Base-by-base conservation (phyloP, 163 green algal species). In the Scenedesmus sp. region DNA sequence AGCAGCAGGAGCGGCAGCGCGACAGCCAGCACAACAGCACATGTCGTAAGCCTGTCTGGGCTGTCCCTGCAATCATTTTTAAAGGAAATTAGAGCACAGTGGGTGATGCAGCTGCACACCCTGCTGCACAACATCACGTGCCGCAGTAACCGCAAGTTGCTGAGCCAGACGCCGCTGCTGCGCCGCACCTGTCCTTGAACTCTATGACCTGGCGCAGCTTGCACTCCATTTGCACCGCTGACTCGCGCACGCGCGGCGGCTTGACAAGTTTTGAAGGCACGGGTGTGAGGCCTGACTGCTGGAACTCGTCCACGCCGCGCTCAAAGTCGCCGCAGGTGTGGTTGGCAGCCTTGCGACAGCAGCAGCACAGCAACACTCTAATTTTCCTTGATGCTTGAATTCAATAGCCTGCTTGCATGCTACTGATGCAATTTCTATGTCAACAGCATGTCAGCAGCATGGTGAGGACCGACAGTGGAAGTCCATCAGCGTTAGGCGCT, bases 211-310 rank as follows among this genome's bases (percentile, higher is more conserved):
- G 76, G 26, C 86, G 77, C 59, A 99, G 82, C 84, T 93, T 94
- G 95, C 98, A 99, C 95, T 99, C 98, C 92, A 99, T 95, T 56
- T 98, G 96, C 54, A 99, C 93, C 1, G 97, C 98, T 1, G 96
- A 96, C 95, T 99, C 98, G 1, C 91, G 91, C 5, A 99, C 94
- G 2, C 98, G 94, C 5, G 97, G 97, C 9, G 98, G 92, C 91
- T 94, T 95, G 26, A 99, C 97, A 91, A 96, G 94, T 10, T 95
- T 59, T 4, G 97, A 99, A 10, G 96, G 91, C 70, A 97, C 86
- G 0, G 97, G 95, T 3, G 95, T 98, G 12, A 99, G 94, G 1
- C 97, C 96, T 34, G 95, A 90, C 16, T 98, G 91, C 70, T 92
- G 92, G 93, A 99, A 96, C 93, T 99, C 98, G 84, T 99, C 94